Conservation (phyloP, 345 rosid species). For the Melaleuca quinquenervia region DNA sequence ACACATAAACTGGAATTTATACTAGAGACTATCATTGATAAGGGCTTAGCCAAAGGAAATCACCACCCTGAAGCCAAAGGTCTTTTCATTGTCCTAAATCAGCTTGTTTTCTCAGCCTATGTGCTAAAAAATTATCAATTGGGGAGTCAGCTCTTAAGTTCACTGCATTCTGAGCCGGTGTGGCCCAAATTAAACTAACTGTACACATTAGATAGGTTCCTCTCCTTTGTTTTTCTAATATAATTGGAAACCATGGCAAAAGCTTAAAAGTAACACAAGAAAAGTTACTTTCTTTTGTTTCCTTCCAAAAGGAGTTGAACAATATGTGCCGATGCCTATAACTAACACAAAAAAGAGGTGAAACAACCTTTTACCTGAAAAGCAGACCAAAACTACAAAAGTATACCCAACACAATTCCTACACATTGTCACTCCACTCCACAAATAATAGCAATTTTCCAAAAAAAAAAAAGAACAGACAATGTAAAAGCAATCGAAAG, state of each 20-base stretch:
- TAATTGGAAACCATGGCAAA: background rate
- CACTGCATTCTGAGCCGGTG: background rate
- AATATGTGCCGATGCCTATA: background rate
- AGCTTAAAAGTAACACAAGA: background rate
- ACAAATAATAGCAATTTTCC: background rate
- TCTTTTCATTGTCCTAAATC: background rate
- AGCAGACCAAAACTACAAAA: background rate
- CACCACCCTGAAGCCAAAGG: background rate
- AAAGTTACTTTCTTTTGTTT: background rate
- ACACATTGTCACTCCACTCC: background rate
- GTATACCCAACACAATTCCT: background rate
- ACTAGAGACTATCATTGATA: background rate
- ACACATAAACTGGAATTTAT: background rate
- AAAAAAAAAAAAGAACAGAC: background rate
- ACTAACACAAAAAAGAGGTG: background rate
- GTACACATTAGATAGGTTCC: background rate
- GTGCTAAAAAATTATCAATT: background rate
- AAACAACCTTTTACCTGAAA: background rate
- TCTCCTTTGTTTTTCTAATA: background rate
- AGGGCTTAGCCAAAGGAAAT: background rate
- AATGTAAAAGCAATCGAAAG: background rate
- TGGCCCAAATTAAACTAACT: background rate
- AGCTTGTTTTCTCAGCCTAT: background rate
- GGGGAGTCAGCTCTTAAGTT: background rate
- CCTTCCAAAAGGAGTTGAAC: background rate